A percentile compares a stretch with the other conserved stretches of the same genome.
These are phyloP conservation scores for Colletotrichum cuscutae DNA, from an alignment of 2,329 filamentous ascomycete genomes.

Conservation along the genomic window DNA sequence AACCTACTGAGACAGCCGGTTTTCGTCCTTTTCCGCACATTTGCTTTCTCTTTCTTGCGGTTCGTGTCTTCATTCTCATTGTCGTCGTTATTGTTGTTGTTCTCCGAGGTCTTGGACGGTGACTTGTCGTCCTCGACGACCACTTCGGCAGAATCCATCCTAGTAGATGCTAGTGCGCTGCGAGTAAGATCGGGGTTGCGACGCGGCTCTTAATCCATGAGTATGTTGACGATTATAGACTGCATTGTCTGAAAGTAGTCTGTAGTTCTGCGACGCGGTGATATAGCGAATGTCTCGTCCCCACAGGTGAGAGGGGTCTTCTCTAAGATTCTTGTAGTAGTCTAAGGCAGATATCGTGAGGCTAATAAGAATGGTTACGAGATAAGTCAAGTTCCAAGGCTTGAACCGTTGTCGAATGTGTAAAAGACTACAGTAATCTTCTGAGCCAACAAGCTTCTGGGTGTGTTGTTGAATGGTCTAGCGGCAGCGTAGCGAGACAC, in stretches of 20 bases:
- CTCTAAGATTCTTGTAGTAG: background rate
- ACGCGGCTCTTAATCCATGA: conserved; percentile 26
- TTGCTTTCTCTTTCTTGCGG: conserved; percentile 53
- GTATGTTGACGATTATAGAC: conserved; percentile 2
- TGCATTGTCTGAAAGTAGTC: conserved; percentile 12
- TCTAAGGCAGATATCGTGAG: background rate
- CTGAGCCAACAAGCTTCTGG: conserved; percentile 10
- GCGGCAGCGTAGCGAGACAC: conserved; percentile 26
- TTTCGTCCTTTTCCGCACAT: conserved; percentile 80
- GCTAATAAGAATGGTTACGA: background rate
- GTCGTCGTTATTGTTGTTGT: conserved; percentile 48
- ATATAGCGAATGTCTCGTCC: background rate
- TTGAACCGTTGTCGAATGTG: background rate
- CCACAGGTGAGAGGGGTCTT: background rate
- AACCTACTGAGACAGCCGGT: conserved; percentile 88
- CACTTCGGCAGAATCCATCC: conserved; percentile 44
- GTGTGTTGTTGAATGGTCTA: background rate
- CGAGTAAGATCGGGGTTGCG: conserved; percentile 13
- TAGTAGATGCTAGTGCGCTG: conserved; percentile 30
- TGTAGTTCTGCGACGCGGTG: conserved; percentile 1
- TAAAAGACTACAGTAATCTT: background rate
- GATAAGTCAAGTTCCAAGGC: background rate
- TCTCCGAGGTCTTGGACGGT: conserved; percentile 45
- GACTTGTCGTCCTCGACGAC: conserved; percentile 39
- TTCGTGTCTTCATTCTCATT: conserved; percentile 52